Base-by-base conservation (phyloP, 352 stramenopile species). In the Lagenidium giganteum region DNA sequence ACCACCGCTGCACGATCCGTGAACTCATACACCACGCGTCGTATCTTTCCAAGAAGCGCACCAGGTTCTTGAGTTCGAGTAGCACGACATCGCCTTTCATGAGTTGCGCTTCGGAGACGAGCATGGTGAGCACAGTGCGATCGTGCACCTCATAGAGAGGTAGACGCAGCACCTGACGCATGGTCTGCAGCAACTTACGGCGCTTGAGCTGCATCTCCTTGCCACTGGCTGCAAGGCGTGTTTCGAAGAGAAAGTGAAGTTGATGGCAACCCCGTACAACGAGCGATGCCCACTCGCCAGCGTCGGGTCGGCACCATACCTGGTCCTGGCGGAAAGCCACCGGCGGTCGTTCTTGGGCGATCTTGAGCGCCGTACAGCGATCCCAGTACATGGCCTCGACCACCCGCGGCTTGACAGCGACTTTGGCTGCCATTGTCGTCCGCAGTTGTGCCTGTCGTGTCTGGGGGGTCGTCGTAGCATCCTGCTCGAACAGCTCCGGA, bases 301-400 rank as follows among this genome's bases (percentile, higher is more conserved):
- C 68, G 36, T 92, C 80, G 3, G 70, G 67, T 12, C 80, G 67
- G 35, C 80, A 92, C 80, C 80, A 92, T 18, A 87, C 51, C 33
- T 65, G 74, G 5, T 46, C 9, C 22, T 85, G 60, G 5, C 74
- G 52, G 37, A 78, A 74, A 1, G 76, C 67, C 20, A 84, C 38
- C 3, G 54, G 48, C 14, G 46, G 30, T 18, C 80, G 61, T 12
- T 67, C 42, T 43, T 92, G 80, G 25, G 57, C 23, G 29, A 89
- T 86, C 12, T 66, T 63, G 0, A 92, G 33, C 1, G 80, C 80
- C 5, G 76, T 74, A 43, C 80, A 92, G 20, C 77, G 74, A 42
- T 92, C 80, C 80, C 80, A 92, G 37, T 92, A 92, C n/a, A 92
- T 43, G 6, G 80, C 67, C 42, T 87, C 58, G 3, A 92, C 64